A percentile compares a stretch with the other conserved stretches of the same genome.
Conservation (phyloP, 1,284 basidiomycete genomes). For the Agroathelia rolfsii region DNA sequence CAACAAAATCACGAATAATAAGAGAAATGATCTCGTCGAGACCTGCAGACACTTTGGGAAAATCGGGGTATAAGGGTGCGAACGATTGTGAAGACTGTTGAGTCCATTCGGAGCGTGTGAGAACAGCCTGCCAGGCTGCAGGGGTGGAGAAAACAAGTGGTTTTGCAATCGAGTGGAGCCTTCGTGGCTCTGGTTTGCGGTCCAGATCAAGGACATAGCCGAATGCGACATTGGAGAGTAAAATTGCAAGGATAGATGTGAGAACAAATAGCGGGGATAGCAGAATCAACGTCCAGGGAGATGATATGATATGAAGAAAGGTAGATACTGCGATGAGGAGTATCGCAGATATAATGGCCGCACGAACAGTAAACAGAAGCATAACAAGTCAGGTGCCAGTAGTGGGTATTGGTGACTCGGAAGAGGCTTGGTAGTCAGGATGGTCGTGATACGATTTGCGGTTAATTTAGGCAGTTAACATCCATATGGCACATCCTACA, state of each 20-base stretch:
- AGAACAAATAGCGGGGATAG: slow-evolving; percentile 50
- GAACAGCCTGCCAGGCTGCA: slow-evolving; percentile 83
- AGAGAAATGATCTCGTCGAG: slow-evolving; percentile 73
- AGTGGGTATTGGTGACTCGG: no score
- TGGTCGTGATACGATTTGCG: no score
- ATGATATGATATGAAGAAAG: slow-evolving; percentile 44
- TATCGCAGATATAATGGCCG: no score
- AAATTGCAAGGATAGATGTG: slow-evolving; percentile 35
- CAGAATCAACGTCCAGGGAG: slow-evolving; percentile 54
- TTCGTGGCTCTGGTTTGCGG: slow-evolving; percentile 21
- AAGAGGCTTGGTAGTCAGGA: no score
- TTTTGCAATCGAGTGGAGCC: slow-evolving; percentile 43
- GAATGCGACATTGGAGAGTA: slow-evolving; percentile 44
- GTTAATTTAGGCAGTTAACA: no score
- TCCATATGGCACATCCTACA: no score
- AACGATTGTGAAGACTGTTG: slow-evolving; percentile 55
- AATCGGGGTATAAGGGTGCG: slow-evolving; percentile 49
- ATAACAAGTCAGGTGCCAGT: no score
- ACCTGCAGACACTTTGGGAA: slow-evolving; percentile 52
- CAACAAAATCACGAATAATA: slow-evolving; percentile 75
- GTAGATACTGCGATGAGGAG: slow-evolving; percentile 45
- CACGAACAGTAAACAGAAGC: no score
- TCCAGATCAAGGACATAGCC: slow-evolving; percentile 47
- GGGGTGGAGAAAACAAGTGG: slow-evolving; percentile 80
- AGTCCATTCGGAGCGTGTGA: slow-evolving; percentile 79